These are phyloP conservation scores for Malassezia sympodialis DNA, from an alignment of 1,284 basidiomycete species.

Conservation along the genomic window DNA sequence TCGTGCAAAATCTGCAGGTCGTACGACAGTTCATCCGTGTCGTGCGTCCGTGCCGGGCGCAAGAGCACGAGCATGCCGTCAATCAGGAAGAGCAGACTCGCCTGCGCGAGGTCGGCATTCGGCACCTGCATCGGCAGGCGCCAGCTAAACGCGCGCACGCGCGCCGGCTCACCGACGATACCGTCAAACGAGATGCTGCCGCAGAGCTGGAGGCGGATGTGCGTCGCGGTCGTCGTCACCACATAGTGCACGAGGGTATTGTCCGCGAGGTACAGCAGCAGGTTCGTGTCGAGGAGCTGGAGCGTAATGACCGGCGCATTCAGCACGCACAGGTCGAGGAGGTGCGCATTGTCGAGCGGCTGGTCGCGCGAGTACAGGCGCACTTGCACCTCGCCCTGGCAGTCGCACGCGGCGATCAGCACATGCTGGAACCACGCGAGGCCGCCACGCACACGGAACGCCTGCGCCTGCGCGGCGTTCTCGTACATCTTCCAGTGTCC, in stretches of 20 bases:
- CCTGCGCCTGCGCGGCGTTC: slow-evolving; percentile 74
- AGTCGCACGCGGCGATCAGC: slow-evolving; percentile 67
- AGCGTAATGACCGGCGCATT: slow-evolving; percentile 51
- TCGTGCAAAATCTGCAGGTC: slow-evolving; percentile 96
- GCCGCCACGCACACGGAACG: slow-evolving; percentile 79
- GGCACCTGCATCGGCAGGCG: slow-evolving; percentile 88
- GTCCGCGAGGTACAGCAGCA: slow-evolving; percentile 94
- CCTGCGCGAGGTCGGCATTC: slow-evolving; percentile 79
- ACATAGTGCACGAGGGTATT: slow-evolving; percentile 89
- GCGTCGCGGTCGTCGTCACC: slow-evolving; percentile 71
- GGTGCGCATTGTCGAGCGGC: slow-evolving; percentile 73
- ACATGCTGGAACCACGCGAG: slow-evolving; percentile 95
- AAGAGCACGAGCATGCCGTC: slow-evolving; percentile 83
- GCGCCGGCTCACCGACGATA: slow-evolving; percentile 70
- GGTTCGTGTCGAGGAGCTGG: slow-evolving; percentile 84
- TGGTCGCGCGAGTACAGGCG: slow-evolving; percentile 90
- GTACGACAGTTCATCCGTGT: slow-evolving; percentile 71
- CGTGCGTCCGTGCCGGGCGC: slow-evolving; percentile 45
- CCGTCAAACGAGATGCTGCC: slow-evolving; percentile 91
- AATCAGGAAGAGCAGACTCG: slow-evolving; percentile 90
- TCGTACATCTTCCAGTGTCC: slow-evolving; percentile 90
- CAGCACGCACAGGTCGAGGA: slow-evolving; percentile 72
- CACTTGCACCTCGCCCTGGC: slow-evolving; percentile 51
- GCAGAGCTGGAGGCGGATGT: slow-evolving; percentile 71
- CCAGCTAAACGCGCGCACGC: slow-evolving; percentile 89